phyloP scores from a whole-genome alignment of 2,329 filamentous ascomycete species.

The Neobulgaria alba region DNA sequence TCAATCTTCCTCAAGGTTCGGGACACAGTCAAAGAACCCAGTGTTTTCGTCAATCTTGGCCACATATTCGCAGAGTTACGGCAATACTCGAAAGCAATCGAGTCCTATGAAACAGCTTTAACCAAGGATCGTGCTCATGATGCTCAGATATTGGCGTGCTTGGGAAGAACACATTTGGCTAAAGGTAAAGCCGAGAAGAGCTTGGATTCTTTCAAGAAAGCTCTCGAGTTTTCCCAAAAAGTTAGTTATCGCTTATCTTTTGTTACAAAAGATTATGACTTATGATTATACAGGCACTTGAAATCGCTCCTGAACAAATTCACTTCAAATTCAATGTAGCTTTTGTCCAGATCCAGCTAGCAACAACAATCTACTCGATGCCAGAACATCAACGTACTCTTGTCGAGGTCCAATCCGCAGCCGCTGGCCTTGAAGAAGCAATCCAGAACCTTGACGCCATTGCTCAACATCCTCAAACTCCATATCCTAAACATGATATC shows the following conservation, averaged over 20 bases:
- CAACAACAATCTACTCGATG: slow-evolving; percentile 67
- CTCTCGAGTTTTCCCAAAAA: slow-evolving; percentile 55
- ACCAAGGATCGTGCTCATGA: slow-evolving; percentile 54
- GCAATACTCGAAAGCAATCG: slow-evolving; percentile 85
- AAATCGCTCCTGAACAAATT: slow-evolving; percentile 70
- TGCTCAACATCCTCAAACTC: slow-evolving; percentile 56
- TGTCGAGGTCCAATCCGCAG: slow-evolving; percentile 71
- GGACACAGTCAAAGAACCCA: slow-evolving; percentile 81
- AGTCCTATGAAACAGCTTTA: slow-evolving; percentile 79
- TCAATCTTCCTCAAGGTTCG: slow-evolving; percentile 84
- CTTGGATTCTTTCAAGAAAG: slow-evolving; percentile 52
- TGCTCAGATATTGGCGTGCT: slow-evolving; percentile 59
- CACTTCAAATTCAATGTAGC: slow-evolving; percentile 97
- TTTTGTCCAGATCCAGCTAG: slow-evolving; percentile 93
- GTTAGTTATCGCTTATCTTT: slow-evolving; percentile 32
- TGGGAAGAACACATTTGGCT: slow-evolving; percentile 62
- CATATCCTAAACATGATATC: slow-evolving; percentile 83
- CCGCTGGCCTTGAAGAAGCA: slow-evolving; percentile 73
- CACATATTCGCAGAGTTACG: slow-evolving; percentile 86
- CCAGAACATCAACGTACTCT: slow-evolving; percentile 69
- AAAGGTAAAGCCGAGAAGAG: slow-evolving; percentile 58
- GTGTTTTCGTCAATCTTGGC: slow-evolving; percentile 85
- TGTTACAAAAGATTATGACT: not conserved
- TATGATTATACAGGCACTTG: slow-evolving; percentile 51
- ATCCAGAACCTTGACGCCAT: slow-evolving; percentile 64